Base-by-base conservation (phyloP, 192 early-diverging fungal species). In the Chytriomyces sp. region DNA sequence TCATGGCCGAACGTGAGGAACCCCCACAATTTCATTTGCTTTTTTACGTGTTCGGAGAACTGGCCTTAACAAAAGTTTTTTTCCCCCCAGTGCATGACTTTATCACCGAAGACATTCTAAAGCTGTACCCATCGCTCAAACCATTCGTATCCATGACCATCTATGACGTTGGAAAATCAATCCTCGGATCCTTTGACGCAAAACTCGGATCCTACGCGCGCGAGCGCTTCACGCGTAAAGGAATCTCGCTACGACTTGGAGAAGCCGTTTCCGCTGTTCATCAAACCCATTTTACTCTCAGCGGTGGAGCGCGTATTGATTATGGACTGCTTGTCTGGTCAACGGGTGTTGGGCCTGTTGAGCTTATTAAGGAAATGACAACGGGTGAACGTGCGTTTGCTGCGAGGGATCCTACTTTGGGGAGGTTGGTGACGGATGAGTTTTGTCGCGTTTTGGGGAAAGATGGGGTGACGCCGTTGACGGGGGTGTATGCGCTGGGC, bases 121-220 rank as follows among this genome's bases (percentile, higher is more conserved):
- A 90, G 70, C 81, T 93, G 26, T 96, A 93, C 76, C 93, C 93
- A 7, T 61, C 81, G 2, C 79, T 96, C 35, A 88, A 92, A 67
- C 61, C 61, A 0, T 43, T 57, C 35, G 71, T 78, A 44, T 65
- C 48, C 11, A 84, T 94, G 83, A 91, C 88, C 1, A 87, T 96
- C 1, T 91, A 93, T 65, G 93, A 96, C 84, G 92, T 93, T 46
- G 92, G 91, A n/a, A 90, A 91, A 45, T 87, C 87, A 9, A 92
- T 96, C 50, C 86, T 96, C 18, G 88, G 89, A 28, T 85, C 86
- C 5, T 97, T 97, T 80, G 94, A 95, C 80, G 80, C 83, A 57
- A 87, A 92, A 16, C 83, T 97, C 72, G 80, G 89, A 11, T 85
- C 87, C 24, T 95, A 94, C 77, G 92, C 94, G 35, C 86, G 88